Evolutionary conservation across 202 grass and related monocot genomes (phyloP).

Genomic region (Schoenoplectus triqueter): DNA sequence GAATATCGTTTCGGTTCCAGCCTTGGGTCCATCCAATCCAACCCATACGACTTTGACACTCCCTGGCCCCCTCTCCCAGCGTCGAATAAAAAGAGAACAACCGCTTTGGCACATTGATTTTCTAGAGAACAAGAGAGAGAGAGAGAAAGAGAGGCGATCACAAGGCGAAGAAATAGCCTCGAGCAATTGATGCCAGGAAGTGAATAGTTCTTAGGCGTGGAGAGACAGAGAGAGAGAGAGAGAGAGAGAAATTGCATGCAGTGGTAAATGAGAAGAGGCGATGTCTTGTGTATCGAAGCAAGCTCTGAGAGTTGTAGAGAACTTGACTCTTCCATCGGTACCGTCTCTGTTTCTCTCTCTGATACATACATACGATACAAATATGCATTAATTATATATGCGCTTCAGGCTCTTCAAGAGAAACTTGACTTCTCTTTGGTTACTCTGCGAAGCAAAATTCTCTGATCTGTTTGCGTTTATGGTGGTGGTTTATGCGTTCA

Average conservation of each 20-base stretch:
- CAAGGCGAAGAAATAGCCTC: not conserved
- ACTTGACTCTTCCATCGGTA: slow-evolving; percentile 89
- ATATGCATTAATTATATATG: not conserved
- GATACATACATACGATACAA: not conserved
- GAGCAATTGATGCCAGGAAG: not conserved
- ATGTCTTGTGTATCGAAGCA: slow-evolving; percentile 48
- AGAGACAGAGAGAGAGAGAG: not conserved
- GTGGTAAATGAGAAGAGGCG: slow-evolving; percentile 37
- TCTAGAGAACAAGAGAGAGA: not conserved
- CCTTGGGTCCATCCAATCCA: not conserved
- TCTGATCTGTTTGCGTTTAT: not conserved
- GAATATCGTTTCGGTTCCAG: not conserved
- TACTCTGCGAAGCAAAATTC: not conserved
- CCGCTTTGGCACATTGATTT: not conserved
- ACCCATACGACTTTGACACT: not conserved
- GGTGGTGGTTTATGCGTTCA: not conserved
- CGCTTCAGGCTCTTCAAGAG: too few species aligned
- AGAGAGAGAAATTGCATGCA: slow-evolving; percentile 29
- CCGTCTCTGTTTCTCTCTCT: slow-evolving; percentile 44
- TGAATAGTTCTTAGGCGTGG: slow-evolving; percentile 33
- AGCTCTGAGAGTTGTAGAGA: slow-evolving; percentile 74
- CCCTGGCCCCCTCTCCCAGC: not conserved
- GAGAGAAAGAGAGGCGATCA: not conserved
- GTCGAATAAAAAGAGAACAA: slow-evolving; percentile 9
- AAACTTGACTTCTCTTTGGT: too few species aligned